Base-by-base conservation (phyloP, 805 yeast genomes). In the Candida fluviatilis region DNA sequence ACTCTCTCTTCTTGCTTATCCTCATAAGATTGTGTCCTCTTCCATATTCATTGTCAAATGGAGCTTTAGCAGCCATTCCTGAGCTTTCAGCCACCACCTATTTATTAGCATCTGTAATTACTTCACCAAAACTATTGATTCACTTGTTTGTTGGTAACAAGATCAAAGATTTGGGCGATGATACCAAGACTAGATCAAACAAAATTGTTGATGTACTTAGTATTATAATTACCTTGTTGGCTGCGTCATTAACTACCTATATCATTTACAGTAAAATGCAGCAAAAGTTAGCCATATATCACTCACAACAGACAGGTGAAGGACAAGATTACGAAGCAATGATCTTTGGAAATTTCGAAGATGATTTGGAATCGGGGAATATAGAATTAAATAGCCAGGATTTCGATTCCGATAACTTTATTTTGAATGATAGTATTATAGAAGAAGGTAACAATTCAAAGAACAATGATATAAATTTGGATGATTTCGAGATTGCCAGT, bases 11-110 rank as follows among this genome's bases (percentile, higher is more conserved):
- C 46, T 60, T 93, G 17, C 60, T 91, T 37, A 75, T 84, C 37
- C 66, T 91, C 54, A 73, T 91, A 19, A 69, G 97, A 39, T 59
- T 91, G 40, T 88, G 96, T 49, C 99, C 99, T 0, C 73, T 91
- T 51, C 98, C 98, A 0, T 93, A 89, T 56, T 88, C 96, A 2
- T 65, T 91, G 23, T 82, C 93, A 0, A 91, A 91, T 52, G 97
- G 96, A 3, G 97, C 95, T 0, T 69, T 93, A 47, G 93, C 95
- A 7, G 82, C 95, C 2, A 76, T 91, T 11, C 96, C 95, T 0
- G 84, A 86, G 13, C 71, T 91, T 10, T 68, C 82, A 0, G 62
- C 80, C 2, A 43, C 59, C 30, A 78, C 80, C 18, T 91, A 84
- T 57, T 64, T 80, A 2, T 52, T 81, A 23, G 95, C 96, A 1